Evolutionary conservation across 345 rosid species (phyloP), one percentile per base, ranked within the genome.

Genomic region (Acer yangbiense): DNA sequence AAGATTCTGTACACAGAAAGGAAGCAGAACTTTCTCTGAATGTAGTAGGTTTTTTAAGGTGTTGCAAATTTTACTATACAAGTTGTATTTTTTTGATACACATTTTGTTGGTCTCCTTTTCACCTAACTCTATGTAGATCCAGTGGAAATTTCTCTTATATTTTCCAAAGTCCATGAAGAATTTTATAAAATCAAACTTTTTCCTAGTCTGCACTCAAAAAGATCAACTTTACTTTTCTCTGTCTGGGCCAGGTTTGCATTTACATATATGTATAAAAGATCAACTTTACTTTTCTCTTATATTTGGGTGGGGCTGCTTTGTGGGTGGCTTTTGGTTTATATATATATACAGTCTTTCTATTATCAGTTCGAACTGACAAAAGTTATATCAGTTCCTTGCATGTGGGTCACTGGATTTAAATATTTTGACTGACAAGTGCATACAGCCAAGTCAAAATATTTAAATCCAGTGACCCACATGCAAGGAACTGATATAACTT

Each of bases 21-120:
- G 77, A 63, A 63, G 25, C 23, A 25, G 69, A 74, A 64, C 77
- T 46, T 63, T 64, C 69, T 46, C 44, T 0, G 46, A 63, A 25
- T 74, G 50, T 46, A 8, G 12, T 8, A 9, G n/a, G 44, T 3
- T 27, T 16, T 17, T 25, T 27, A 46, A 71, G 4, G 32, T 54
- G 3, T 3, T 9, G 14, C 60, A 23, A 16, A 21, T 62, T 73
- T 25, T 17, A 9, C 3, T 4, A 9, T 41, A 73, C 23, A 43
- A 9, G 18, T 9, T 44, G 25, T 3, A 25, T 35, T 25, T 72
- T 17, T 6, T 11, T 39, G 9, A 62, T 25, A 48, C 10, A 4
- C 12, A 27, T 4, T 16, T 17, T 9, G 0, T 73, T 8, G 18
- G 17, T 61, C 65, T 1, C 61, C 5, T 17, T 3, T 48, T 23